Evolutionary conservation across 2,329 filamentous ascomycete genomes (phyloP).

Genomic region (Cercospora sp.): DNA sequence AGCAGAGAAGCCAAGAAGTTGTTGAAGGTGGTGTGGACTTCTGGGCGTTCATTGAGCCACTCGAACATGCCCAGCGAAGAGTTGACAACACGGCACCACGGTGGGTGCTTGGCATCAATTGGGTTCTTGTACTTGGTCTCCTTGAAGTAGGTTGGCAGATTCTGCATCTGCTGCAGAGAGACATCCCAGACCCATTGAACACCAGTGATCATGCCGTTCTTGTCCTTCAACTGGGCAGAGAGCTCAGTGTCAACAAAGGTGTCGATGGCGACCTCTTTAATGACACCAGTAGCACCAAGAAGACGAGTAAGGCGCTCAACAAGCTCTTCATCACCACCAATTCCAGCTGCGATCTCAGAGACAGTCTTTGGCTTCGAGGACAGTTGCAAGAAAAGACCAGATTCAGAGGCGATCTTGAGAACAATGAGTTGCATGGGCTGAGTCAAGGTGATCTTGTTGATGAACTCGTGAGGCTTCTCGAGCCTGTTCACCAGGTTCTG

Average conservation of each 20-base stretch:
- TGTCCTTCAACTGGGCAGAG: constrained; percentile 14
- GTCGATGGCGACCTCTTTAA: constrained; percentile 6
- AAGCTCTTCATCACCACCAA: neutral
- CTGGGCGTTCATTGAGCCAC: neutral
- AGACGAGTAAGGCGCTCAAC: neutral
- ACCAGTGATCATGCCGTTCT: constrained; percentile 15
- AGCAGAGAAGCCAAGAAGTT: constrained; percentile 15
- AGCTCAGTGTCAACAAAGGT: constrained; percentile 12
- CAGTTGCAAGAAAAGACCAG: neutral
- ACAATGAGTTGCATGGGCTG: constrained; percentile 1
- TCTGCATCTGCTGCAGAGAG: constrained; percentile 3
- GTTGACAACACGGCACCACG: constrained; percentile 14
- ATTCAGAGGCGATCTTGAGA: neutral
- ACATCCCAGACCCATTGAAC: constrained; percentile 17
- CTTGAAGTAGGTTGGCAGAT: constrained; percentile 21
- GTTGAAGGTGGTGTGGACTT: constrained; percentile 11
- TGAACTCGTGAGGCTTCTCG: constrained; percentile 1
- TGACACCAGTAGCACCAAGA: neutral
- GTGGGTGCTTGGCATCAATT: constrained; percentile 7
- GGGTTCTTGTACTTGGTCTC: constrained; percentile 18
- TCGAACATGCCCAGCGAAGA: constrained; percentile 13
- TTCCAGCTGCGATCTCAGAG: neutral
- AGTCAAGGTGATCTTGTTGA: constrained; percentile 1
- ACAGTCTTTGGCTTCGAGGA: constrained; percentile 1
- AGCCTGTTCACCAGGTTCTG: neutral